Evolutionary conservation across 2,329 filamentous ascomycete genomes (phyloP), one percentile per base, ranked within the genome.

Genomic region (Neofusicoccum sp.): DNA sequence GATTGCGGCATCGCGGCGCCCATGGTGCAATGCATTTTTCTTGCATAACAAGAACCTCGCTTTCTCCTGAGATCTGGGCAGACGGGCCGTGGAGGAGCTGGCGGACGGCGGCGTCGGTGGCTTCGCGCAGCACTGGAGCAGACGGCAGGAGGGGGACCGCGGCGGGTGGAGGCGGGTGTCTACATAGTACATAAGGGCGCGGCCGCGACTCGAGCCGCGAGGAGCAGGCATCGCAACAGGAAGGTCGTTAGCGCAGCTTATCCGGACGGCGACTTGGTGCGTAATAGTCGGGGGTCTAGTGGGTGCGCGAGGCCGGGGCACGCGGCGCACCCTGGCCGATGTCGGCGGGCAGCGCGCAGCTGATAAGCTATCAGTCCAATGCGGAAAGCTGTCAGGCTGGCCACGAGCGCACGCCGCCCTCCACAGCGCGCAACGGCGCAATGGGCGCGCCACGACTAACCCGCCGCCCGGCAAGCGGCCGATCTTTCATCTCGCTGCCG

Each of bases 401-500:
- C 41, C 29, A 58, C 54, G 41, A 58, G 54, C 31, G 37, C 12
- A 14, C 52, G 9, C 34, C 28, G 29, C 16, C 54, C 11, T 16
- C 29, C 41, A 22, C 7, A 22, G 37, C 31, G 50, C 33, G 4
- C 22, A 28, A 22, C n/a, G 1, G 9, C 22, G 22, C 22, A 22
- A 22, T 22, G 22, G 22, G 22, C 22, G 22, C 22, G 22, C 22
- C 22, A 33, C 52, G 33, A 44, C 52, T 56, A 28, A 43, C 54
- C 28, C 3, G 16, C 22, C 41, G 31, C 12, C 48, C 48, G 48
- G 48, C 31, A 22, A 36, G 33, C 16, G 4, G 54, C 54, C 39
- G 41, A 58, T 58, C 54, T 36, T 16, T 58, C 54, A 56, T 56
- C 33, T 56, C 52, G 16, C 37, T 56, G 52, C 31, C 52, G 29